Percentiles rank a stretch among this genome's conserved stretches.
Conservation (phyloP, 352 stramenopile species). For the Globisporangium radiosum region DNA sequence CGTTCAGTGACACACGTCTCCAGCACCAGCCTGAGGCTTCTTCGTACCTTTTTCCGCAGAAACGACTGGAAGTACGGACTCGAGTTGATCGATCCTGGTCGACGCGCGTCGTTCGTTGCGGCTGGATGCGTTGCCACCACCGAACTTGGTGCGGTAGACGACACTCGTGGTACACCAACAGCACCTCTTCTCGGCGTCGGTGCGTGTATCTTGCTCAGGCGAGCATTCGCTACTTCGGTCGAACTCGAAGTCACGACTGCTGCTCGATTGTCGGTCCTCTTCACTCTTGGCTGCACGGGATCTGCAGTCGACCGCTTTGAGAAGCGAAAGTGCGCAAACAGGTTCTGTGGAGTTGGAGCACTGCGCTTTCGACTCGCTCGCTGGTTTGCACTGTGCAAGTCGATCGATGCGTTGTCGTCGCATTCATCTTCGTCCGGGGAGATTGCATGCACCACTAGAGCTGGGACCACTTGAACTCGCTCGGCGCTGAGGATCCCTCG, state of each 20-base stretch:
- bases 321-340: slow-evolving; percentile 15
- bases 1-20: no score
- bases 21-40: no score
- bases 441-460: not conserved
- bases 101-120: not conserved
- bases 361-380: slow-evolving; percentile 2
- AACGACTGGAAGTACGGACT: slow-evolving; percentile 15
- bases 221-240: not conserved
- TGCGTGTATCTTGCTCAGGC: no score
- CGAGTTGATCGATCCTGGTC: slow-evolving; percentile 2
- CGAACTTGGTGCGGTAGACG: not conserved
- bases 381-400: no score
- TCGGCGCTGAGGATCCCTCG: not conserved
- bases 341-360: not conserved
- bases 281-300: no score
- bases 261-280: not conserved
- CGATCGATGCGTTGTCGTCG: not conserved
- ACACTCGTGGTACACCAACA: no score
- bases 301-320: slow-evolving; percentile 1
- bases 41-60: slow-evolving; percentile 13
- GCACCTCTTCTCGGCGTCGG: no score
- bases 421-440: not conserved
- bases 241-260: not conserved
- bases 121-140: no score
- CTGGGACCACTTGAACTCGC: not conserved